These are phyloP conservation scores for Zizania palustris DNA, from an alignment of 202 grass and related monocot genomes.

Conservation along the genomic window DNA sequence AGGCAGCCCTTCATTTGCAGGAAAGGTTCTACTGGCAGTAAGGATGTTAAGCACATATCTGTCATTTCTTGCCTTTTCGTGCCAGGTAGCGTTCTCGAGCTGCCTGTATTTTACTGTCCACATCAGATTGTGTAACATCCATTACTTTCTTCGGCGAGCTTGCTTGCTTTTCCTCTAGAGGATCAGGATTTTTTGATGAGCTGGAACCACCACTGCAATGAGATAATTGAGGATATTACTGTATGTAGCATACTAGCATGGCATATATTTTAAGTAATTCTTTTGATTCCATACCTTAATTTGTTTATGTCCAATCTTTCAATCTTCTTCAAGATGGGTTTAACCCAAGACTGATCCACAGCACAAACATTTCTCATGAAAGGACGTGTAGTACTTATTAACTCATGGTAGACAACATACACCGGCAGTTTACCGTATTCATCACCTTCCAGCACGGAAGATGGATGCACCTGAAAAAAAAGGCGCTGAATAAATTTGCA, in stretches of 20 bases:
- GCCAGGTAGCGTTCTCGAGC: conserved; percentile 87
- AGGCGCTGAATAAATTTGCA: not conserved
- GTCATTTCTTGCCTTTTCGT: conserved; percentile 80
- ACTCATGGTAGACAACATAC: conserved; percentile 89
- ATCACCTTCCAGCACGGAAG: conserved; percentile 81
- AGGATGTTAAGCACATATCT: not conserved
- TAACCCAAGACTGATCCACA: conserved; percentile 77
- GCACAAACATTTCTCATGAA: conserved; percentile 94
- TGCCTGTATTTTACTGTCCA: conserved; percentile 87
- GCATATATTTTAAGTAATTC: conserved; percentile 11
- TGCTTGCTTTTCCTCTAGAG: conserved; percentile 25
- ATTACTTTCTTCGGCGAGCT: conserved; percentile 16
- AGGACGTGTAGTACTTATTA: conserved; percentile 83
- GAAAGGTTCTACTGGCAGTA: not conserved
- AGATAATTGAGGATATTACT: conserved; percentile 16
- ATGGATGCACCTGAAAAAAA: conserved; percentile 82
- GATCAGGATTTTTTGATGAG: conserved; percentile 29
- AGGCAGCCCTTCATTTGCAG: not conserved
- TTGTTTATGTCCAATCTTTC: conserved; percentile 76
- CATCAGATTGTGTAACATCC: conserved; percentile 55
- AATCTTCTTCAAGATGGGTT: conserved; percentile 84
- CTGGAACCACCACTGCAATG: conserved; percentile 63
- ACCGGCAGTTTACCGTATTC: conserved; percentile 80
- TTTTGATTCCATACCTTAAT: conserved; percentile 58
- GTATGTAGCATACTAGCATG: conserved; percentile 18